These are phyloP conservation scores for Fusarium cyanostomum DNA, from an alignment of 2,329 filamentous ascomycete genomes.

Conservation along the genomic window DNA sequence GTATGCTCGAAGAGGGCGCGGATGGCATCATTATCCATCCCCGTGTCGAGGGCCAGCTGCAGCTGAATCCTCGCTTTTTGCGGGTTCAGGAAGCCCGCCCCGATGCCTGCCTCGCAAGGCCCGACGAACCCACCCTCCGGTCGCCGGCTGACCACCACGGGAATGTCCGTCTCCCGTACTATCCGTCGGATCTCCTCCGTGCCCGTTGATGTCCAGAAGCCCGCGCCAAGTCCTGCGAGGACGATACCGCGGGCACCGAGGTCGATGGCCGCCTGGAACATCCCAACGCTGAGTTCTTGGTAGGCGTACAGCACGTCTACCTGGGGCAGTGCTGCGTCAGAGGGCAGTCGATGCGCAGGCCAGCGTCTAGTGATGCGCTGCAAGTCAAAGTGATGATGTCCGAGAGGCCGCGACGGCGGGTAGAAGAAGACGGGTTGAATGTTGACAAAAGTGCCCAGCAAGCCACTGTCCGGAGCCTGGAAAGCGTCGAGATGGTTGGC, in stretches of 20 bases:
- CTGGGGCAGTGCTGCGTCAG: slow-evolving; percentile 55
- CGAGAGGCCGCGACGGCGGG: slow-evolving; percentile 58
- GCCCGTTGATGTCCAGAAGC: slow-evolving; percentile 56
- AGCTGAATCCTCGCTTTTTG: slow-evolving; percentile 64
- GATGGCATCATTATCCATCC: slow-evolving; percentile 43
- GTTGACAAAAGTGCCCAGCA: slow-evolving; percentile 67
- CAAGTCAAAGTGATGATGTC: slow-evolving; percentile 56
- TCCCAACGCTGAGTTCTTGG: slow-evolving; percentile 59
- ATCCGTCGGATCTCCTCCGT: slow-evolving; percentile 53
- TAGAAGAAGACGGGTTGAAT: slow-evolving; percentile 69
- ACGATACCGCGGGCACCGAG: slow-evolving; percentile 64
- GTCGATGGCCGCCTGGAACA: slow-evolving; percentile 59
- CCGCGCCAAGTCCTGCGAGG: slow-evolving; percentile 64
- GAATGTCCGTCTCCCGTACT: slow-evolving; percentile 55
- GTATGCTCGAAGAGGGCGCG: slow-evolving; percentile 43
- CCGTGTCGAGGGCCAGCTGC: slow-evolving; percentile 51
- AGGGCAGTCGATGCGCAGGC: slow-evolving; percentile 3
- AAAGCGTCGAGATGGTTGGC: slow-evolving; percentile 72
- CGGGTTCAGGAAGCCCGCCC: slow-evolving; percentile 64
- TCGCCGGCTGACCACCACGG: slow-evolving; percentile 62
- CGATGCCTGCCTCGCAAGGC: slow-evolving; percentile 49
- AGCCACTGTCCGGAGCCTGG: slow-evolving; percentile 64
- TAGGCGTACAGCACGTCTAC: slow-evolving; percentile 67
- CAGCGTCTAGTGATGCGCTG: slow-evolving; percentile 18
- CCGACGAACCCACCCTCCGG: slow-evolving; percentile 64